phyloP scores from a whole-genome alignment of 345 rosid genomes.

The Salix caprea region DNA sequence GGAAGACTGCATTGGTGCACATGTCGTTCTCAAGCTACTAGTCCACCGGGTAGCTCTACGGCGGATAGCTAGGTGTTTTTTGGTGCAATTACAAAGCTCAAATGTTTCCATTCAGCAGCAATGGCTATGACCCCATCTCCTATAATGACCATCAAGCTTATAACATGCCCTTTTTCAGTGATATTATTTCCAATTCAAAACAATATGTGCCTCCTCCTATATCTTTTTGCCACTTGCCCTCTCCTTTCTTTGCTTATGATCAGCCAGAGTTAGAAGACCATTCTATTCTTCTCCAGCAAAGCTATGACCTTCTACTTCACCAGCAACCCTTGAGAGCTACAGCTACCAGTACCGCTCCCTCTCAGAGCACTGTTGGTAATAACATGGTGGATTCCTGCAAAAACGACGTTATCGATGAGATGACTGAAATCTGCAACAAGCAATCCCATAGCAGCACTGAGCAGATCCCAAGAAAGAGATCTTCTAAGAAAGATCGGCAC shows the following conservation, averaged over 20 bases:
- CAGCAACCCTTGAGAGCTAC: slow-evolving; percentile 19
- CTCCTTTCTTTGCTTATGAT: slow-evolving; percentile 43
- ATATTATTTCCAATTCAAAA: slow-evolving; percentile 28
- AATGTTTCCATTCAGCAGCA: slow-evolving; percentile 43
- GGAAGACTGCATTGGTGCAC: neutral
- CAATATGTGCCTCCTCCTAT: slow-evolving; percentile 34
- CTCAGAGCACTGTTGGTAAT: neutral
- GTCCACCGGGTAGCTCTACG: neutral
- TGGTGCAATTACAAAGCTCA: slow-evolving; percentile 16
- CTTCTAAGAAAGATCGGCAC: slow-evolving; percentile 63
- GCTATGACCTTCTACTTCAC: slow-evolving; percentile 24
- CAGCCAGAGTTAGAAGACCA: slow-evolving; percentile 7
- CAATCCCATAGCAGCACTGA: neutral
- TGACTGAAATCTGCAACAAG: neutral
- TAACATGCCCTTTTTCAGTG: slow-evolving; percentile 25
- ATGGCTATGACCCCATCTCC: slow-evolving; percentile 32
- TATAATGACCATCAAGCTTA: slow-evolving; percentile 32
- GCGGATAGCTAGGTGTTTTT: neutral
- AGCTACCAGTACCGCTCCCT: slow-evolving; percentile 6
- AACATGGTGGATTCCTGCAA: slow-evolving; percentile 29
- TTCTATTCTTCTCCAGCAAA: slow-evolving; percentile 23
- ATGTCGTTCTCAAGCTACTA: slow-evolving; percentile 25
- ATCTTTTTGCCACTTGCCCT: slow-evolving; percentile 40
- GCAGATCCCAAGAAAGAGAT: slow-evolving; percentile 31
- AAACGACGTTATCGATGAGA: neutral